These are phyloP conservation scores for Cryphonectria parasitica DNA, from an alignment of 2,329 filamentous ascomycete genomes.

Conservation along the genomic window DNA sequence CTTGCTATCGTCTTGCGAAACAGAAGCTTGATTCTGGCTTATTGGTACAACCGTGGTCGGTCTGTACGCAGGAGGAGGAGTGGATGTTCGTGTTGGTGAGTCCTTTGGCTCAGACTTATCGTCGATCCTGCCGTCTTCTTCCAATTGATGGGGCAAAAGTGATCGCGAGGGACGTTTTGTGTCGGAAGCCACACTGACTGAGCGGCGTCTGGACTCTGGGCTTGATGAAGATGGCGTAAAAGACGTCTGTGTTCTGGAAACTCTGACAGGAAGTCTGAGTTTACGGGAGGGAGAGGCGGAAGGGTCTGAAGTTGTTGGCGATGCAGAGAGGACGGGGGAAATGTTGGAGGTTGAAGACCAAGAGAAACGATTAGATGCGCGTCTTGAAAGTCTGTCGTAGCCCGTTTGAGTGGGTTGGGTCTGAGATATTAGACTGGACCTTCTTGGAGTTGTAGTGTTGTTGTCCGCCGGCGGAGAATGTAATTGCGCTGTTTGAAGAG, in stretches of 20 bases:
- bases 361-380: constrained; percentile 15
- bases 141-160: neutral
- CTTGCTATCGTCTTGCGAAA: neutral
- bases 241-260: constrained; percentile 10
- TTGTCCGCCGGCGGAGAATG: constrained; percentile 15
- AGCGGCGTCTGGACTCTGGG: constrained; percentile 17
- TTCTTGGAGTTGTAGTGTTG: neutral
- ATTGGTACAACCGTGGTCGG: neutral
- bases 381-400: neutral
- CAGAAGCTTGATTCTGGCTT: neutral
- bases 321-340: neutral
- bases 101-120: neutral
- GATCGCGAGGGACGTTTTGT: constrained; percentile 13
- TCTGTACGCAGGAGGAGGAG: neutral
- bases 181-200: constrained; percentile 14
- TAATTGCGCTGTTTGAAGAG: neutral
- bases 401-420: neutral
- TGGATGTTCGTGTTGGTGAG: neutral
- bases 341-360: constrained; percentile 8
- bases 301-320: constrained; percentile 5
- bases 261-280: constrained; percentile 15
- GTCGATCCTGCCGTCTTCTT: neutral
- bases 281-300: constrained; percentile 7
- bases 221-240: constrained; percentile 11
- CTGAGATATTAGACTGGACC: constrained; percentile 7